A percentile compares a stretch with the other conserved stretches of the same genome.
These are phyloP conservation scores for Austroboletus niveus DNA, from an alignment of 1,284 basidiomycete species.

Conservation along the genomic window DNA sequence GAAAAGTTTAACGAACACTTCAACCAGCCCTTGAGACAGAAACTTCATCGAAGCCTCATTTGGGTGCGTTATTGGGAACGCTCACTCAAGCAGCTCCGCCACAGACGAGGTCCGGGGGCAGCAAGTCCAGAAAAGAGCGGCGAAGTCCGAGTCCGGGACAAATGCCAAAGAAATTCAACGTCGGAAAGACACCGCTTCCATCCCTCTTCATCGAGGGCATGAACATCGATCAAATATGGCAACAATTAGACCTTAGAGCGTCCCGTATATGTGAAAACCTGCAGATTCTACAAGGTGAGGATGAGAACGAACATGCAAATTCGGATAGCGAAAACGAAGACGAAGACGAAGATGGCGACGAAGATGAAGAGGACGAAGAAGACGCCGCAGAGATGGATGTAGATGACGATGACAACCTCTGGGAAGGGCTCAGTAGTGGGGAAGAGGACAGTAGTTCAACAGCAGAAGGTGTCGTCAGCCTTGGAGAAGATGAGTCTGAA, in stretches of 20 bases:
- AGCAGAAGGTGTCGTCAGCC: slow-evolving; percentile 40
- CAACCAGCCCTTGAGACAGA: slow-evolving; percentile 64
- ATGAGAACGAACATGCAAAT: slow-evolving; percentile 21
- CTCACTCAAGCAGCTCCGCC: slow-evolving; percentile 62
- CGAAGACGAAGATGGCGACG: slow-evolving; percentile 22
- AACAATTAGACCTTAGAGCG: slow-evolving; percentile 81
- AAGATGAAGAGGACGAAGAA: slow-evolving; percentile 24
- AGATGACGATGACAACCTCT: slow-evolving; percentile 28
- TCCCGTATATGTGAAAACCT: slow-evolving; percentile 66
- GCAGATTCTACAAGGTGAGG: slow-evolving; percentile 38
- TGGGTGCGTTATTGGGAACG: slow-evolving; percentile 67
- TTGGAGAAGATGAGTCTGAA: slow-evolving; percentile 51
- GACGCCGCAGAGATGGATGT: slow-evolving; percentile 19
- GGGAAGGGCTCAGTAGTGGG: slow-evolving; percentile 32
- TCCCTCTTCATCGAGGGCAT: slow-evolving; percentile 82
- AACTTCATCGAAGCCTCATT: slow-evolving; percentile 56
- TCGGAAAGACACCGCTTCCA: slow-evolving; percentile 72
- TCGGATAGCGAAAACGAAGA: slow-evolving; percentile 18
- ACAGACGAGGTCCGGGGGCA: slow-evolving; percentile 65
- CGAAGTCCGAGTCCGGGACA: slow-evolving; percentile 34
- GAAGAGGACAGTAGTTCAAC: slow-evolving; percentile 34
- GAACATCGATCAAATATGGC: slow-evolving; percentile 89
- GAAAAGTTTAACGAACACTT: slow-evolving; percentile 2
- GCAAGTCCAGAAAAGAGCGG: slow-evolving; percentile 43
- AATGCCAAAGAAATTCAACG: slow-evolving; percentile 34